Evolutionary conservation across 345 rosid genomes (phyloP), one percentile per base, ranked within the genome.

Genomic region (Dimocarpus longan): DNA sequence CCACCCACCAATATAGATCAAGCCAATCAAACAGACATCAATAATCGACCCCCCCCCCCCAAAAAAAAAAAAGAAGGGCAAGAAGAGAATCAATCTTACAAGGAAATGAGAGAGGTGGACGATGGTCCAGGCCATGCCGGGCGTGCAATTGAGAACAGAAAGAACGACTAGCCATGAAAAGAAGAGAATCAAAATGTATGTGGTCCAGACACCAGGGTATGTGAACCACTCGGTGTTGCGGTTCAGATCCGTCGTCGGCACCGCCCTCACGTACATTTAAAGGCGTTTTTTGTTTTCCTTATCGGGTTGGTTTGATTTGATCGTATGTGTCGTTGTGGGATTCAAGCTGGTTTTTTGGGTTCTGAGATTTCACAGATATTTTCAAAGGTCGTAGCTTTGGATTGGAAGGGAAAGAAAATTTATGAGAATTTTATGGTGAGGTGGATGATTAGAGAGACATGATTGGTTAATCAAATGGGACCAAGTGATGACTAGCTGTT

Each of bases 191-290:
- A 90, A 87, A 43, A 93, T 88, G 70, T 92, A 93, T 39, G 93
- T 84, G 1, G 95, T 92, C 98, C 98, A 93, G 0, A 93, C 98
- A 2, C 96, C 98, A 0, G 97, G 94, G 71, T 91, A 93, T 83
- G 91, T 90, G 91, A 93, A 93, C 95, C 93, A 93, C 86, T 90
- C 96, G n/a, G 96, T 93, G 84, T 93, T 93, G 88, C 84, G 78
- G 79, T 93, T 93, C 86, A 92, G 92, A 90, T 93, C 98, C 87
- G 96, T 85, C 81, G 98, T 82, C 77, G 91, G 91, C 82, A 82
- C 82, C 69, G 94, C 94, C 84, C 84, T 81, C 19, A 93, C 96
- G 73, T 93, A 93, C 86, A 93, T 89, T 76, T 68, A n/a, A 65
- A 0, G 39, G 48, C 71, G 11, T 54, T 8, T 42, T 16, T n/a